Base-by-base conservation (phyloP, 2,329 filamentous ascomycete species). In the Epichloe elymi region DNA sequence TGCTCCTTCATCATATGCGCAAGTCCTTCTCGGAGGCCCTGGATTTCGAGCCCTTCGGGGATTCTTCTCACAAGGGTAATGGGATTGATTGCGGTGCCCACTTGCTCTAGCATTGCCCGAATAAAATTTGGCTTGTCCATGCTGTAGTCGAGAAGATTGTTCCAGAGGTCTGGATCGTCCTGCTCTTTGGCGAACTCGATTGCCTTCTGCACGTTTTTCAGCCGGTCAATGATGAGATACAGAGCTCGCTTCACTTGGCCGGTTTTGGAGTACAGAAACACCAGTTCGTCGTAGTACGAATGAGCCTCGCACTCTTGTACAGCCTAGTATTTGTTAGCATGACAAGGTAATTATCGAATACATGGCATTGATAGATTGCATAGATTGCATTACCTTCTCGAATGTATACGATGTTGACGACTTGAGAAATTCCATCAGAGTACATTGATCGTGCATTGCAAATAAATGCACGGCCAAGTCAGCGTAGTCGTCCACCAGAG, bases 51-150 rank as follows among this genome's bases (percentile, higher is more conserved):
- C 0, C 93, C 90, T 61, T 94, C 88, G 0, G 93, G 93, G 30
- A 98, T 98, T 5, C 90, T 81, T 14, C 86, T 78, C 5, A 98
- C 88, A 3, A 98, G 79, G 15, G 85, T 86, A 55, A 97, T 91
- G 0, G 93, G 93, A 61, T 97, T 84, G 61, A 98, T 93, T 1
- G 88, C 82, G 1, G 90, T 97, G 37, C 93, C 93, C 1, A 95
- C 91, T 69, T 97, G 88, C 61, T 95, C 88, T 0, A 98, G 79
- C 3, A 98, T 73, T 0, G 87, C 90, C 12, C 88, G 84, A 58
- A 98, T 97, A 69, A 98, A 98, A 40, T 81, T 81, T 1, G 93
- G 93, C 63, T 96, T 95, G 69, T 96, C 89, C 93, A 98, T 97
- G 54, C 86, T 91, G 66, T 97, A 97, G 59, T 91, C 82, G 5